Evolutionary conservation across 2,329 filamentous ascomycete genomes (phyloP), one percentile per base, ranked within the genome.

Genomic region (Ciborinia camelliae): DNA sequence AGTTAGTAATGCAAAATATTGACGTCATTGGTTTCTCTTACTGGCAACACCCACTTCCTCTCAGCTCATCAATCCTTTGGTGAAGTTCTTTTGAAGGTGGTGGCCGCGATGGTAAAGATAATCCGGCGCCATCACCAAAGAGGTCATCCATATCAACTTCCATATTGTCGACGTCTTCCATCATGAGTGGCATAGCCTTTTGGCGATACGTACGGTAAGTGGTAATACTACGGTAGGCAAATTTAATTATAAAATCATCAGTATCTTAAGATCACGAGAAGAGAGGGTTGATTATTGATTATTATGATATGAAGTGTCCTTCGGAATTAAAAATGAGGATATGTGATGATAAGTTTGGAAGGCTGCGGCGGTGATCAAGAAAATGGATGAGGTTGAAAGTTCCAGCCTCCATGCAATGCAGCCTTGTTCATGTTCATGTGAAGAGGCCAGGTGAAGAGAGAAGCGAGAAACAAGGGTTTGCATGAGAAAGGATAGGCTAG

Each of bases 1-100:
- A 66, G 52, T 60, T 62, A 65, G 45, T 12, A n/a, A 47, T 43
- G 48, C 20, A 37, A 30, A 20, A 8, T 20, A 30, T 47, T 30
- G 37, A 37, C 6, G 41, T 54, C 51, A 39, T 52, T 39, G 20
- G 35, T 23, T 18, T 82, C 87, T 78, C 87, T 78, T 85, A 95
- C 92, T 92, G 90, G 81, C 88, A 91, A 75, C 90, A 95, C 20
- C 92, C 92, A 65, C 85, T 85, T 65, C 83, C 80, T 69, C 90
- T 86, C 71, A 95, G 81, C 72, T 96, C 90, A 75, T 95, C 90
- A 45, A 97, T 77, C 64, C 90, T 85, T 72, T 88, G 85, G 41
- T 86, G 83, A 26, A 96, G 82, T 64, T 89, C 86, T 75, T 89
- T 91, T 63, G 84, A 81, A 28, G 63, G 65, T 10, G 63, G 65